These are phyloP conservation scores for Peribolospora kevripleyi DNA, from an alignment of 768 basidiomycete genomes.

Conservation along the genomic window DNA sequence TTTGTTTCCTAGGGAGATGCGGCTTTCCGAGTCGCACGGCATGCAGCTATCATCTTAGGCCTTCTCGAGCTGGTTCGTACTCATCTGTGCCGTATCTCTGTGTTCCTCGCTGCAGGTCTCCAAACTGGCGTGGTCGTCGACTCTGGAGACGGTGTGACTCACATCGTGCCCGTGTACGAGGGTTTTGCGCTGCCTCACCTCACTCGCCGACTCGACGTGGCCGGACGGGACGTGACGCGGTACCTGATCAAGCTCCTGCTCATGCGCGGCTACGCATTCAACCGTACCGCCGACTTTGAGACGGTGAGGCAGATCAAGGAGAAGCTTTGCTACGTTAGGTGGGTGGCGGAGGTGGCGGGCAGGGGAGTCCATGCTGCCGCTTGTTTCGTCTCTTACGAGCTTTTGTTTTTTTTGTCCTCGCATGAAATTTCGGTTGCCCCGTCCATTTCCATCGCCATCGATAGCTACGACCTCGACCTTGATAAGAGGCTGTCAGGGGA, in stretches of 20 bases:
- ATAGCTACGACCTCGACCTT: slow-evolving; percentile 82
- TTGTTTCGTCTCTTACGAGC: background rate
- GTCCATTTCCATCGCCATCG: background rate
- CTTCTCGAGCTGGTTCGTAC: no score
- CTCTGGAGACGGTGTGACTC: slow-evolving; percentile 96
- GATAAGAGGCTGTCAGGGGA: slow-evolving; percentile 84
- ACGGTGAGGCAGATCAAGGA: slow-evolving; percentile 98
- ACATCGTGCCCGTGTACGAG: slow-evolving; percentile 96
- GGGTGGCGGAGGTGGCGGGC: slow-evolving; percentile 9
- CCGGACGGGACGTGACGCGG: slow-evolving; percentile 90
- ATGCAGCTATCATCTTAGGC: background rate
- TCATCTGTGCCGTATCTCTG: background rate
- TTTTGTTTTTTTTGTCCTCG: background rate
- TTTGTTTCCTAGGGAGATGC: no score
- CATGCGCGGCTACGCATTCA: slow-evolving; percentile 99
- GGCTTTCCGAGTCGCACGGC: background rate
- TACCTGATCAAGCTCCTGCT: slow-evolving; percentile 98
- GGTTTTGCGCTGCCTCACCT: slow-evolving; percentile 89
- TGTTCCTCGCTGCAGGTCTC: slow-evolving; percentile 34
- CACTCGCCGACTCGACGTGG: slow-evolving; percentile 82
- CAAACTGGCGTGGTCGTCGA: slow-evolving; percentile 98
- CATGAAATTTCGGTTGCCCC: background rate
- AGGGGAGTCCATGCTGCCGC: background rate
- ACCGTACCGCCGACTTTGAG: slow-evolving; percentile 97
- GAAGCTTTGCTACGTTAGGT: slow-evolving; percentile 95